A percentile compares a stretch with the other conserved stretches of the same genome.
These are phyloP conservation scores for Podospora conica DNA, from an alignment of 495 filamentous ascomycete species.

Conservation along the genomic window DNA sequence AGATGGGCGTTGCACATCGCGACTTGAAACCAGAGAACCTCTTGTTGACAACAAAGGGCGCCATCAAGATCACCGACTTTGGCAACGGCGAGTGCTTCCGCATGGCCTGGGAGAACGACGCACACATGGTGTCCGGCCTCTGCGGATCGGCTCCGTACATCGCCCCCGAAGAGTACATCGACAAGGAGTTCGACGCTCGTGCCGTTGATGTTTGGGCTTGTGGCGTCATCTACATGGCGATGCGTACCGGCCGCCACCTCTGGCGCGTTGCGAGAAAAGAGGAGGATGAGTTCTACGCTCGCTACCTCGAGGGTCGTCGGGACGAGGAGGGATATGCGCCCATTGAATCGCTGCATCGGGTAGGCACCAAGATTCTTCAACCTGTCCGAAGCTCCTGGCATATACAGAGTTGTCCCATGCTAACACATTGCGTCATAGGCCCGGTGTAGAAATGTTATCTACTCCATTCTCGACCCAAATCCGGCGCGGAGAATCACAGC, in stretches of 20 bases:
- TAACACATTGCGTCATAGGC: slow-evolving; percentile 50
- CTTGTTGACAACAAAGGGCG: slow-evolving; percentile 83
- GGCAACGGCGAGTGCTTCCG: slow-evolving; percentile 99
- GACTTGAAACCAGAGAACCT: slow-evolving; percentile 98
- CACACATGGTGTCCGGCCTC: slow-evolving; percentile 94
- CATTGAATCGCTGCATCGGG: slow-evolving; percentile 91
- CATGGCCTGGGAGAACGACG: slow-evolving; percentile 98
- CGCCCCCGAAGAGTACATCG: slow-evolving; percentile 91
- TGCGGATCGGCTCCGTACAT: slow-evolving; percentile 98
- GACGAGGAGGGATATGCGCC: slow-evolving; percentile 94
- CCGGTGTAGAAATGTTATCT: slow-evolving; percentile 96
- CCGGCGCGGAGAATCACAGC: slow-evolving; percentile 85
- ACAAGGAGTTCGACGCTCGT: slow-evolving; percentile 91
- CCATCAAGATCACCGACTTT: slow-evolving; percentile 98
- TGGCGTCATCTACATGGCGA: slow-evolving; percentile 99
- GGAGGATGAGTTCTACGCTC: slow-evolving; percentile 93
- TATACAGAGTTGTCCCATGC: background rate
- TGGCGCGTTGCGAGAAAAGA: slow-evolving; percentile 95
- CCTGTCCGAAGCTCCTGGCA: background rate
- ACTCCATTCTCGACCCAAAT: slow-evolving; percentile 97
- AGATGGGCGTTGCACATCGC: slow-evolving; percentile 98
- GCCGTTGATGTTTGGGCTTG: slow-evolving; percentile 98
- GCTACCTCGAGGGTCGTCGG: slow-evolving; percentile 84
- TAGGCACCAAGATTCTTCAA: slow-evolving; percentile 48
- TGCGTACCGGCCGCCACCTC: slow-evolving; percentile 91